phyloP scores from a whole-genome alignment of 2,329 filamentous ascomycete genomes.

The Sporothrix humicola region DNA sequence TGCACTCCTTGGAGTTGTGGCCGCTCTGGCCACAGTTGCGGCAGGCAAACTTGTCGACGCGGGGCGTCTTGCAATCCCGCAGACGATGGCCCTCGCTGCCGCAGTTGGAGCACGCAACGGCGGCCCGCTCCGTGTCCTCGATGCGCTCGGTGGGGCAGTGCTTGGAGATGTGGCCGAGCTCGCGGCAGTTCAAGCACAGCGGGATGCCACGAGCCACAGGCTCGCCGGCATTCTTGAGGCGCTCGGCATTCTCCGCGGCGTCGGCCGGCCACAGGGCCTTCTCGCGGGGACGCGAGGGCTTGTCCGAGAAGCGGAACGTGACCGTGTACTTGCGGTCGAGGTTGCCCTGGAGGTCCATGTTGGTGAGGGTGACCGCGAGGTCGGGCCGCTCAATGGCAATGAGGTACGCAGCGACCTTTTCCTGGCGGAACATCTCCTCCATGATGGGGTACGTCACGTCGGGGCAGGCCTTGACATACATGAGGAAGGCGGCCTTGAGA shows the following conservation, averaged over 20 bases:
- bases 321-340: conserved; percentile 68
- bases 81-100: conserved; percentile 67
- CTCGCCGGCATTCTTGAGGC: conserved; percentile 70
- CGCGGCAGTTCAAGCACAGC: conserved; percentile 68
- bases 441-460: conserved; percentile 64
- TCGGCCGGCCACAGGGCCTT: conserved; percentile 64
- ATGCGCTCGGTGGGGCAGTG: conserved; percentile 63
- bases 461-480: conserved; percentile 67
- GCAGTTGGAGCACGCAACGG: conserved; percentile 70
- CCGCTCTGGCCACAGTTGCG: conserved; percentile 67
- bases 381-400: conserved; percentile 65
- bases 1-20: conserved; percentile 58
- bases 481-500: conserved; percentile 62
- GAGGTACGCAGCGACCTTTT: conserved; percentile 62
- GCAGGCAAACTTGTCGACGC: conserved; percentile 69
- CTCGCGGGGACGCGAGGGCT: conserved; percentile 64
- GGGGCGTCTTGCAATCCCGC: conserved; percentile 69
- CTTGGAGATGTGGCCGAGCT: conserved; percentile 67
- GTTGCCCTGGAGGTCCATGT: conserved; percentile 75
- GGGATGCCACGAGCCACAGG: conserved; percentile 63
- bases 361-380: conserved; percentile 63
- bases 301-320: conserved; percentile 64
- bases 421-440: conserved; percentile 63
- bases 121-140: conserved; percentile 51
- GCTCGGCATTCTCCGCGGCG: conserved; percentile 64